Conservation (phyloP, 2,329 filamentous ascomycete genomes). For the Emmonsiellopsis sp. region DNA sequence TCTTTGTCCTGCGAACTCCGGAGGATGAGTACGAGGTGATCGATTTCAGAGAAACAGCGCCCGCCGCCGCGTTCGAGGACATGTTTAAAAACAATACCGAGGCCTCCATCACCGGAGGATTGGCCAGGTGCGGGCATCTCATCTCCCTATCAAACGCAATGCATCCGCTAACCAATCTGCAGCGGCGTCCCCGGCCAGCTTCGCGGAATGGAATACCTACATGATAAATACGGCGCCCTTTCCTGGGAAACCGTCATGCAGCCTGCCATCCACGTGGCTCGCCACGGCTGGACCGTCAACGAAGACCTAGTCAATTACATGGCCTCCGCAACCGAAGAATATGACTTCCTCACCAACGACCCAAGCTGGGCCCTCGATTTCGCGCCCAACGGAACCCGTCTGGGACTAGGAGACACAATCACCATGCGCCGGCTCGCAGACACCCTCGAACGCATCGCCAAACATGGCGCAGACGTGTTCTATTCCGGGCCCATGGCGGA, state of each 20-base stretch:
- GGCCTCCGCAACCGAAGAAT: conserved; percentile 40
- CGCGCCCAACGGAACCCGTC: conserved; percentile 66
- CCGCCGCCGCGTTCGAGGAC: conserved; percentile 67
- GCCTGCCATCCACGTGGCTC: conserved; percentile 65
- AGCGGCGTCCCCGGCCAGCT: conserved; percentile 54
- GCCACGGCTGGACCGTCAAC: conserved; percentile 63
- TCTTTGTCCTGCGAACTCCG: conserved; percentile 67
- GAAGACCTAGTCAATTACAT: conserved; percentile 70
- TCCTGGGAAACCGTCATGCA: conserved; percentile 64
- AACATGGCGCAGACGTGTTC: conserved; percentile 62
- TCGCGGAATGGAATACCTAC: conserved; percentile 68
- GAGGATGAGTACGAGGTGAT: conserved; percentile 75
- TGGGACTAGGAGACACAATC: conserved; percentile 67
- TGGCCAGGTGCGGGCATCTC: conserved; percentile 46
- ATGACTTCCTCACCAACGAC: conserved; percentile 65
- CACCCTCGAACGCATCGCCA: conserved; percentile 68
- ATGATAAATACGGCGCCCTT: conserved; percentile 51
- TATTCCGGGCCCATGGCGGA: conserved; percentile 66
- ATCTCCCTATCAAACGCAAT: neutral
- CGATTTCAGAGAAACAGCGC: conserved; percentile 84
- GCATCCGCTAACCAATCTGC: neutral
- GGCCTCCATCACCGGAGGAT: conserved; percentile 61
- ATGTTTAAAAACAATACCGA: conserved; percentile 71
- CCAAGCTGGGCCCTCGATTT: conserved; percentile 81
- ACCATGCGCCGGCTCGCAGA: conserved; percentile 72